phyloP scores from a whole-genome alignment of 2,329 filamentous ascomycete genomes.

The Lachnellula hyalina region DNA sequence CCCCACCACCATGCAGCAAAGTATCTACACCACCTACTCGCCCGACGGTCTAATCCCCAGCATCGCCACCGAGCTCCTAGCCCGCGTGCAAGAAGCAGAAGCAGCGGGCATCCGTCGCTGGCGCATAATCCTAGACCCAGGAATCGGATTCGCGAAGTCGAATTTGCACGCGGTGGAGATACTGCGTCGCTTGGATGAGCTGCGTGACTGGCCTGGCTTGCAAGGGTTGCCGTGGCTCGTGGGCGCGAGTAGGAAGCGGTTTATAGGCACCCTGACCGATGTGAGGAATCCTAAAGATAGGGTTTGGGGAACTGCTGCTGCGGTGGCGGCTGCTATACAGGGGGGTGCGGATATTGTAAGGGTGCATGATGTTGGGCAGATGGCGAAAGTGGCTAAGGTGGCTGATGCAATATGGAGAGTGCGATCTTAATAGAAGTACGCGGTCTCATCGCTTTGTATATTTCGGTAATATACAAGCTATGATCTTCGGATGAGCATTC shows the following conservation, averaged over 20 bases:
- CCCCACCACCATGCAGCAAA: slow-evolving; percentile 57
- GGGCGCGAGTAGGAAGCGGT: slow-evolving; percentile 82
- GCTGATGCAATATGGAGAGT: slow-evolving; percentile 83
- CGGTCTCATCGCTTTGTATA: too few relatives aligned
- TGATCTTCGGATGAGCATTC: too few relatives aligned
- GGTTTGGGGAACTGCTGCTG: slow-evolving; percentile 80
- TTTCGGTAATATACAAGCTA: too few relatives aligned
- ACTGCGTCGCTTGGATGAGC: slow-evolving; percentile 58
- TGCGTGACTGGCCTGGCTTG: slow-evolving; percentile 61
- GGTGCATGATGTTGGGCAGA: slow-evolving; percentile 86
- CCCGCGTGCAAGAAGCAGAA: slow-evolving; percentile 67
- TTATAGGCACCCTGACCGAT: slow-evolving; percentile 78
- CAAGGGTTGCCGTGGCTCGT: slow-evolving; percentile 79
- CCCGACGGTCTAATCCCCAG: slow-evolving; percentile 49
- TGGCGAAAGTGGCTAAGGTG: slow-evolving; percentile 79
- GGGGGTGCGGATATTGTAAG: slow-evolving; percentile 88
- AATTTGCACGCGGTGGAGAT: slow-evolving; percentile 76
- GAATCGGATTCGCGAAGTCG: slow-evolving; percentile 89
- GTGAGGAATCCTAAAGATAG: slow-evolving; percentile 65
- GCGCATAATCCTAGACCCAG: slow-evolving; percentile 92
- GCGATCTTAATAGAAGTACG: neutral
- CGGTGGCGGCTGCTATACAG: slow-evolving; percentile 77
- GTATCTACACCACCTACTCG: slow-evolving; percentile 47
- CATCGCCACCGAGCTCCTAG: slow-evolving; percentile 51
- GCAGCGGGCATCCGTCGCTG: slow-evolving; percentile 79